Conservation (phyloP, 768 basidiomycete genomes). For the Nidularia sp. region DNA sequence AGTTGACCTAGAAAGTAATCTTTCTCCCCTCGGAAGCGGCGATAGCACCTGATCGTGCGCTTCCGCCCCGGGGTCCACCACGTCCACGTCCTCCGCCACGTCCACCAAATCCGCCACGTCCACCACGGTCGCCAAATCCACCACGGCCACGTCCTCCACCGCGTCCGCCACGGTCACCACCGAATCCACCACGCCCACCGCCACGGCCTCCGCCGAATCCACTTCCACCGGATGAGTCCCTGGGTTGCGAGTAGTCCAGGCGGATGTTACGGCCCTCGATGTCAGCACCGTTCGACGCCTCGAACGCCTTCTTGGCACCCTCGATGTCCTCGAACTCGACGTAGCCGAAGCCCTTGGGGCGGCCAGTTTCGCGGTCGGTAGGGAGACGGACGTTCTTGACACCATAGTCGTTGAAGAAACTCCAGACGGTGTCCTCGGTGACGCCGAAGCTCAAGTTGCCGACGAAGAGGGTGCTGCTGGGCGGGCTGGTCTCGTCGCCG, state of each 20-base stretch:
- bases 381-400: conserved; percentile 87
- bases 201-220: conserved; percentile 40
- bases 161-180: conserved; percentile 37
- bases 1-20: conserved; percentile 43
- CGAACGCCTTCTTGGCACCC: conserved; percentile 76
- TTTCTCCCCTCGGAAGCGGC: conserved; percentile 64
- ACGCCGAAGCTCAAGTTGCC: conserved; percentile 84
- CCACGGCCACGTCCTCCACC: conserved; percentile 36
- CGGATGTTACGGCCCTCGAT: conserved; percentile 79
- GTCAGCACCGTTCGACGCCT: conserved; percentile 63
- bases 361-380: conserved; percentile 88
- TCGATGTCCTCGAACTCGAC: conserved; percentile 88
- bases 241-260: conserved; percentile 83
- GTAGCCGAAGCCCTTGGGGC: conserved; percentile 94
- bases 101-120: conserved; percentile 32
- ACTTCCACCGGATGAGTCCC: conserved; percentile 57
- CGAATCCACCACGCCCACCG: conserved; percentile 33
- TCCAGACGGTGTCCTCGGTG: conserved; percentile 84
- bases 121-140: conserved; percentile 30
- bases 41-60: conserved; percentile 62
- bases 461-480: conserved; percentile 80
- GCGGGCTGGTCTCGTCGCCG: conserved; percentile 61
- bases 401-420: conserved; percentile 85
- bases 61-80: conserved; percentile 40
- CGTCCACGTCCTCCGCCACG: conserved; percentile 39